Evolutionary conservation across 1,284 basidiomycete genomes (phyloP).

Genomic region (Clitocybe nebularis): DNA sequence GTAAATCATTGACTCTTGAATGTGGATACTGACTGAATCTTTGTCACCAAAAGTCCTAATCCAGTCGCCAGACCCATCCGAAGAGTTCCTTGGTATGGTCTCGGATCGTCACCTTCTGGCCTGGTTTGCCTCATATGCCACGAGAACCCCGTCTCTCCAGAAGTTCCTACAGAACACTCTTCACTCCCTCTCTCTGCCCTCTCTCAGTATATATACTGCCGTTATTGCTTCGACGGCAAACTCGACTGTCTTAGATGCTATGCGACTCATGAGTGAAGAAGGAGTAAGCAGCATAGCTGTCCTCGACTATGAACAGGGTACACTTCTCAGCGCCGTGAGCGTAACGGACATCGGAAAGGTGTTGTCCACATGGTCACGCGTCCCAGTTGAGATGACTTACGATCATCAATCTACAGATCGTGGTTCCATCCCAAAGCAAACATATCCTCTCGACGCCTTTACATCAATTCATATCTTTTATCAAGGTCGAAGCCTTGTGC

Average conservation of each 20-base stretch:
- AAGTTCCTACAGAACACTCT: constrained; percentile 57
- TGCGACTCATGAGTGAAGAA: constrained; percentile 76
- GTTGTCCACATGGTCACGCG: neutral
- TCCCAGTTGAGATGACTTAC: neutral
- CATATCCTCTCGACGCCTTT: constrained; percentile 64
- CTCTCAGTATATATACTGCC: constrained; percentile 54
- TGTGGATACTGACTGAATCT: constrained; percentile 1
- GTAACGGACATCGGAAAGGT: constrained; percentile 77
- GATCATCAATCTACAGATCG: constrained; percentile 39
- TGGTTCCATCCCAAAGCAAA: constrained; percentile 72
- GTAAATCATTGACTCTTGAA: constrained; percentile 26
- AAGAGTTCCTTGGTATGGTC: constrained; percentile 50
- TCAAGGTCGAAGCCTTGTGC: constrained; percentile 50
- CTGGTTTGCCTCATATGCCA: constrained; percentile 58
- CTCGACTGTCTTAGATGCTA: constrained; percentile 65
- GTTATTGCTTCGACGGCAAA: constrained; percentile 57
- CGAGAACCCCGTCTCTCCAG: constrained; percentile 43
- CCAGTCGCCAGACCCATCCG: constrained; percentile 33
- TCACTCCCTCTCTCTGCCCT: constrained; percentile 55
- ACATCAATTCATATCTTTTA: constrained; percentile 60
- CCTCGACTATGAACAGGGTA: constrained; percentile 57
- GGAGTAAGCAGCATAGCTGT: constrained; percentile 78
- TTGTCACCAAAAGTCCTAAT: constrained; percentile 43
- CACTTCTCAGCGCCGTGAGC: constrained; percentile 67
- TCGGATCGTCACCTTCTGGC: constrained; percentile 59